Percentiles rank a stretch among this genome's conserved stretches.
These are phyloP conservation scores for Wilcoxina mikolae DNA, from an alignment of 495 filamentous ascomycete genomes.

Conservation along the genomic window DNA sequence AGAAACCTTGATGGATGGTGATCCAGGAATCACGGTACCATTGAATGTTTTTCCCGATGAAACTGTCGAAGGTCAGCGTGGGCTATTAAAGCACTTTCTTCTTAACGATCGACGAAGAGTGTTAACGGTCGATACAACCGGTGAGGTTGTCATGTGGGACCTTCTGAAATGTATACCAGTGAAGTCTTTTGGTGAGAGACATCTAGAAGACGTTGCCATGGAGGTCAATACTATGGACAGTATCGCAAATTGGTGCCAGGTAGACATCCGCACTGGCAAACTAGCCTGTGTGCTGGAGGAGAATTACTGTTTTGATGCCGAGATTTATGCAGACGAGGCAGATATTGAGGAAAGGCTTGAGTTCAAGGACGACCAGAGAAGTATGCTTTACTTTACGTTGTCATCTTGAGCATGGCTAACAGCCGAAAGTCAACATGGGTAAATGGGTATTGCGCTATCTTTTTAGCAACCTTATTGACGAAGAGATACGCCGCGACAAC, in stretches of 20 bases:
- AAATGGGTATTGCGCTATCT: conserved; percentile 94
- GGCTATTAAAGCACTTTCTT: conserved; percentile 81
- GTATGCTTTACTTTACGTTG: conserved; percentile 38
- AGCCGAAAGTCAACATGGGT: conserved; percentile 68
- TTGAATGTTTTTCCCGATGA: conserved; percentile 63
- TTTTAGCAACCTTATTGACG: conserved; percentile 75
- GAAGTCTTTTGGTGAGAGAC: conserved; percentile 75
- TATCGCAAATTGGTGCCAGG: conserved; percentile 86
- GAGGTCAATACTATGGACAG: conserved; percentile 78
- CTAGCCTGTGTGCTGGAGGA: conserved; percentile 82
- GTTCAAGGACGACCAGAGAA: conserved; percentile 86
- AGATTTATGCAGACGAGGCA: conserved; percentile 88
- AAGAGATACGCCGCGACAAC: conserved; percentile 72
- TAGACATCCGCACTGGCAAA: conserved; percentile 83
- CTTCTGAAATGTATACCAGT: conserved; percentile 72
- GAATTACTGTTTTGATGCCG: conserved; percentile 93
- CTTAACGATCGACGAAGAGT: conserved; percentile 82
- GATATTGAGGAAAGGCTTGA: conserved; percentile 54
- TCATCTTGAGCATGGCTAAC: background rate
- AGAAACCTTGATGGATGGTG: conserved; percentile 45
- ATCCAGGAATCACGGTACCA: conserved; percentile 44
- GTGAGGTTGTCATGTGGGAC: conserved; percentile 95
- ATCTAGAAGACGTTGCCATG: conserved; percentile 79
- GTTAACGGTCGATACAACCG: conserved; percentile 83
- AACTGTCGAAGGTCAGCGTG: conserved; percentile 88